Evolutionary conservation across 306 rosid genomes (phyloP), one percentile per base, ranked within the genome.

Genomic region (Trichosanthes truncata): DNA sequence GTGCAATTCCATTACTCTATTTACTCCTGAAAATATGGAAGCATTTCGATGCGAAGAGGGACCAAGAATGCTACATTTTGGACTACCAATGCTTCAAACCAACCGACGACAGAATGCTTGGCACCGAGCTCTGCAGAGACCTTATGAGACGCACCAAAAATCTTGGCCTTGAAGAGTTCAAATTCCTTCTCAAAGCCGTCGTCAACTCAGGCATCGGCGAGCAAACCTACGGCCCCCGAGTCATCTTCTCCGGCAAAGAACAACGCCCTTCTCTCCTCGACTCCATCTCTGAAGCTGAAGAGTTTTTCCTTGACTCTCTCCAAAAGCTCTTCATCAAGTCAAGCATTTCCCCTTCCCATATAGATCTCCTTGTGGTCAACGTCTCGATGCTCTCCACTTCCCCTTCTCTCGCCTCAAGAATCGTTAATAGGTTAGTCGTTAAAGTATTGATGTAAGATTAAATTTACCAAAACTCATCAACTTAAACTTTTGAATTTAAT

Each of bases 201-300:
- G 98, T 94, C 1, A 94, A 83, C 86, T 90, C 98, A 5, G 97
- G 98, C 84, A 87, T 94, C 73, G 98, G 98, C 4, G 98, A 94
- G 81, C 88, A 91, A 78, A 94, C 98, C 77, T 91, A 92, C 25
- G 98, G 85, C 2, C 98, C 98, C 43, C 81, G 87, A 12, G 89
- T 88, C 88, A 8, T 91, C 79, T 81, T 91, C 26, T 82, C 81
- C 23, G 93, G 88, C 21, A 82, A 92, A 0, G 97, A 91, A 25
- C 53, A 81, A 0, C 82, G 25, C 20, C 97, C 97, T 0, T 88
- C 87, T 4, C 13, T 94, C 41, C 4, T 1, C 0, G 98, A 94
- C 9, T 82, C 69, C 7, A 53, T 87, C 43, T 18, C 78, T 0
- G 98, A 94, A 79, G 86, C 91, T 90, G 98, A 94, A 6, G 98